Evolutionary conservation across 305 asterid species (phyloP).

Genomic region (Fraxinus greggii): DNA sequence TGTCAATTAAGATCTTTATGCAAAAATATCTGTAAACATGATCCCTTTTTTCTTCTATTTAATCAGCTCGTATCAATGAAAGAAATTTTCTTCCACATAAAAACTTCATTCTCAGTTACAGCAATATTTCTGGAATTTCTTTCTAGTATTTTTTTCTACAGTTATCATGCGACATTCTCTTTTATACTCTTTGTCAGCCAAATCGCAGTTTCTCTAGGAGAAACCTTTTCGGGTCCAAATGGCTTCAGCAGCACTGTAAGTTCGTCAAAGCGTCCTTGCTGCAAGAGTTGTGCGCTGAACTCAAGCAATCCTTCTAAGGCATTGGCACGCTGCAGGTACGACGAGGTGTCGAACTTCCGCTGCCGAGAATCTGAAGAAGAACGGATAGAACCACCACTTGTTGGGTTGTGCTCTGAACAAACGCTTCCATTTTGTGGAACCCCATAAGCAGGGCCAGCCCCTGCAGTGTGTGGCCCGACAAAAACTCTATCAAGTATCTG

Average conservation of each 20-base stretch:
- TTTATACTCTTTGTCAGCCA: conserved; percentile 96
- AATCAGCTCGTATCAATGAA: too few species aligned
- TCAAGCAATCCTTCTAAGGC: conserved; percentile 92
- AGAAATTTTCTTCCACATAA: too few species aligned
- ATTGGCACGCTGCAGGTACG: conserved; percentile 87
- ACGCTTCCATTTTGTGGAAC: conserved; percentile 53
- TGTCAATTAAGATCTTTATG: too few species aligned
- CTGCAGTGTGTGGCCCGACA: not conserved
- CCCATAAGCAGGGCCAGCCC: conserved; percentile 17
- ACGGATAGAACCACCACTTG: conserved; percentile 53
- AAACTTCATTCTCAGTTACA: too few species aligned
- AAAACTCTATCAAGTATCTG: conserved; percentile 38
- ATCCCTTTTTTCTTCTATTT: too few species aligned
- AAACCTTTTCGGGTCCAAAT: conserved; percentile 85
- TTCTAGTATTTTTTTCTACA: too few species aligned
- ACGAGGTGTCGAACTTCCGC: conserved; percentile 71
- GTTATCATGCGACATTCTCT: conserved; percentile 37
- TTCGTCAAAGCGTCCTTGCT: conserved; percentile 81
- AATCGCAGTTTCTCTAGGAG: conserved; percentile 92
- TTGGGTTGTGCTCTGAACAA: conserved; percentile 58
- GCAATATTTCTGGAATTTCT: too few species aligned
- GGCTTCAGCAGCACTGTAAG: conserved; percentile 85
- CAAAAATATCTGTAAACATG: too few species aligned
- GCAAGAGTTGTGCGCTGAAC: conserved; percentile 84
- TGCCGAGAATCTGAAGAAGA: conserved; percentile 60